phyloP scores from a whole-genome alignment of 169 alveolate genomes.

The Plasmodium cynomolgi region DNA sequence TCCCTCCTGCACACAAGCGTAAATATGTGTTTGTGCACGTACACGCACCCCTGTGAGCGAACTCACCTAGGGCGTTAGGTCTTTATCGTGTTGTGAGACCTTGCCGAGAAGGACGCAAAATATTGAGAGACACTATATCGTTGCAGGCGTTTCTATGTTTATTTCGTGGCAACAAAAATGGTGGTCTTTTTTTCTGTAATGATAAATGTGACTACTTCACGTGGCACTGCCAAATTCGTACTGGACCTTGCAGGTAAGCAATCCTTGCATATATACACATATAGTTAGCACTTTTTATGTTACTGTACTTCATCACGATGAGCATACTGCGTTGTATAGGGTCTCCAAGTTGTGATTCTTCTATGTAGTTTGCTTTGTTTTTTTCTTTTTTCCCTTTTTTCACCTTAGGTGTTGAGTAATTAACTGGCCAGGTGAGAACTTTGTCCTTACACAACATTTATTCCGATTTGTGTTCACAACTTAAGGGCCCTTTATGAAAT shows the following conservation, averaged over 20 bases:
- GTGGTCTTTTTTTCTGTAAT: neutral
- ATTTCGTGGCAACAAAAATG: neutral
- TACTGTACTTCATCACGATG: neutral
- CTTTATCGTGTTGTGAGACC: neutral
- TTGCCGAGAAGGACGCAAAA: neutral
- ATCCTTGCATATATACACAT: neutral
- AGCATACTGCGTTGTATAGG: neutral
- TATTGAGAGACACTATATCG: neutral
- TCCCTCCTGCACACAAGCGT: neutral
- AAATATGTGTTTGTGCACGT: neutral
- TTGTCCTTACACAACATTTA: neutral
- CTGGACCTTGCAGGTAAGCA: neutral
- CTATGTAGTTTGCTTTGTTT: neutral
- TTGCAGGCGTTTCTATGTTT: neutral
- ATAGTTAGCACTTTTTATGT: neutral
- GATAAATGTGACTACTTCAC: neutral
- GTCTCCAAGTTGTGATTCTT: neutral
- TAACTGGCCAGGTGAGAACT: neutral
- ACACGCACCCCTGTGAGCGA: neutral
- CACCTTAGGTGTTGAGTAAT: neutral
- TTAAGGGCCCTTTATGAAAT: neutral
- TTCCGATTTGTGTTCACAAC: neutral
- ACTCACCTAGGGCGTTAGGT: neutral
- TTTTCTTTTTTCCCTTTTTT: neutral
- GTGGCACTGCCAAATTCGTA: neutral